phyloP scores from a whole-genome alignment of 2,329 filamentous ascomycete species.

The Penicillium sclerotiorum region DNA sequence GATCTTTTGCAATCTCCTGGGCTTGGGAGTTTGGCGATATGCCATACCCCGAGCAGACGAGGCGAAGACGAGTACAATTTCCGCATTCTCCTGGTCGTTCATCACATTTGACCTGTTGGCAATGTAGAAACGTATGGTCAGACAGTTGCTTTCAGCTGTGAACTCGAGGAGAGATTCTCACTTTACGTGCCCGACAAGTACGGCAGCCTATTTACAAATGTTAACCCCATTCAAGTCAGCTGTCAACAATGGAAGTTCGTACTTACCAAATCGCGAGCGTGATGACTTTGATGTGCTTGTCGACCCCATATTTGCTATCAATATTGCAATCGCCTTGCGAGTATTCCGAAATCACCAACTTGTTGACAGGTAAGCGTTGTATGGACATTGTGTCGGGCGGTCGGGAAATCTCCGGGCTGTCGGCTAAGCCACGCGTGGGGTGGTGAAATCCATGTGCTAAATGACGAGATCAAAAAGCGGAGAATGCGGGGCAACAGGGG shows the following conservation, averaged over 20 bases:
- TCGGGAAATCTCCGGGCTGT: slow-evolving; percentile 9
- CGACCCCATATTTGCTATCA: slow-evolving; percentile 4
- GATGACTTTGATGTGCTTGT: slow-evolving; percentile 8
- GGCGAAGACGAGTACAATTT: slow-evolving; percentile 23
- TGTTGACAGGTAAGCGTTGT: background rate
- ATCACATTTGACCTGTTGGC: slow-evolving; percentile 24
- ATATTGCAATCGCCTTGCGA: background rate
- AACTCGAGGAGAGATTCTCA: too few species aligned
- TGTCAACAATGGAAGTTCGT: too few species aligned
- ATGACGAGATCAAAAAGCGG: slow-evolving; percentile 22
- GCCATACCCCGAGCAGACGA: slow-evolving; percentile 22
- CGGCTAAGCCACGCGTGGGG: background rate
- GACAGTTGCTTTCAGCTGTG: too few species aligned
- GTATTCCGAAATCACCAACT: background rate
- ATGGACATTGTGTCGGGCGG: slow-evolving; percentile 3
- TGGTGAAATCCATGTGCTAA: slow-evolving; percentile 14
- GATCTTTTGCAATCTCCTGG: background rate
- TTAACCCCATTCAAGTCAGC: too few species aligned
- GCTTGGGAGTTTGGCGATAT: slow-evolving; percentile 8
- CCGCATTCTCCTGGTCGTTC: slow-evolving; percentile 22
- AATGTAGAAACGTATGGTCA: background rate
- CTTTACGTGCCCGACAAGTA: slow-evolving; percentile 27
- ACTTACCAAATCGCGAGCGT: slow-evolving; percentile 25
- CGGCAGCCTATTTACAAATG: slow-evolving; percentile 16
- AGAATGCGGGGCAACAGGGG: slow-evolving; percentile 16